These are phyloP conservation scores for Chrysoporthe deuterocubensis DNA, from an alignment of 2,329 filamentous ascomycete species.

Conservation along the genomic window DNA sequence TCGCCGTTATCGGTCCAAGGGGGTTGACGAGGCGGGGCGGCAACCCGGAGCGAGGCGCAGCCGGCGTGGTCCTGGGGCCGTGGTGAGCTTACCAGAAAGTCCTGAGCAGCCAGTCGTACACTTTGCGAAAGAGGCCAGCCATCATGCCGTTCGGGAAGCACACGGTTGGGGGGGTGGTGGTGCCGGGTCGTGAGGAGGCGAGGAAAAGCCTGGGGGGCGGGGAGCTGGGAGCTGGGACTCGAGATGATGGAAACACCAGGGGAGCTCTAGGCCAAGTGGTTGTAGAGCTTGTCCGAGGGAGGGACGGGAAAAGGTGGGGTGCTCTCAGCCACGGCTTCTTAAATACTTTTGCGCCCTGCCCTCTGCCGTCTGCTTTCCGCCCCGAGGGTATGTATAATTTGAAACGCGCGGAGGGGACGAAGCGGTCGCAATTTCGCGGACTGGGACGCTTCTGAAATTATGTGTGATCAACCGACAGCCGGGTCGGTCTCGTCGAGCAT, in stretches of 20 bases:
- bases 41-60: conserved; percentile 33
- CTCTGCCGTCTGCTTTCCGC: conserved; percentile 34
- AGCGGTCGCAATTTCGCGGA: conserved; percentile 23
- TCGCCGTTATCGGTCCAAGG: background rate
- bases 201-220: conserved; percentile 17
- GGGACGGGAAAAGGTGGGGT: conserved; percentile 36
- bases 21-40: conserved; percentile 23
- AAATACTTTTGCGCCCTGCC: conserved; percentile 45
- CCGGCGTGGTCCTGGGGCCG: conserved; percentile 18
- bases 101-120: conserved; percentile 98
- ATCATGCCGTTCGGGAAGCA: conserved; percentile 56
- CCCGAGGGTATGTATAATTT: conserved; percentile 20
- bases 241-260: conserved; percentile 2
- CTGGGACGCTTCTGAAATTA: conserved; percentile 25
- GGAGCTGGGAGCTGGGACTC: conserved; percentile 21
- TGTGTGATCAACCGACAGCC: conserved; percentile 27
- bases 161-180: conserved; percentile 8
- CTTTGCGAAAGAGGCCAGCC: conserved; percentile 88
- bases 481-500: conserved; percentile 27
- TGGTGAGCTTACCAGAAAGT: conserved; percentile 83
- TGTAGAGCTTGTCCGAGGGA: conserved; percentile 31
- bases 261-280: conserved; percentile 23
- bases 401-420: conserved; percentile 24
- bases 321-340: conserved; percentile 42
- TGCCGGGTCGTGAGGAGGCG: conserved; percentile 12